Evolutionary conservation across 148 eudicot species (phyloP), one percentile per base, ranked within the genome.

Genomic region (Rheum nobile): DNA sequence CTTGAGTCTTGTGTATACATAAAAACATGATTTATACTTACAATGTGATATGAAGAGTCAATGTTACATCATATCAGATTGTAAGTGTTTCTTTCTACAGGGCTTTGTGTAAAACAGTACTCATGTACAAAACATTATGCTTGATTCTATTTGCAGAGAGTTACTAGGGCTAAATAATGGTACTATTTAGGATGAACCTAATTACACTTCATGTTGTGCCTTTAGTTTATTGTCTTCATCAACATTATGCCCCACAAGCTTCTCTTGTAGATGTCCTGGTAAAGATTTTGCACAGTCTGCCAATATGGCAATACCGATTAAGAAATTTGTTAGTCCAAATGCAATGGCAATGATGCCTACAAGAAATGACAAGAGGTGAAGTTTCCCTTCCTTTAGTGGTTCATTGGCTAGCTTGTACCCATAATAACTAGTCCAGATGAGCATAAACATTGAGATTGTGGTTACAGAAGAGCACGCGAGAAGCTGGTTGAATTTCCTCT

Each of bases 351-450:
- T 71, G 17, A 83, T 77, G n/a, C 86, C 85, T 47, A 74, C 46
- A 13, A 79, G 61, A 68, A 83, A 81, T 29, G 71, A 76, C 59
- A 81, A 67, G 38, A 74, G 75, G 29, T 71, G 78, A 67, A 77
- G 73, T 72, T 77, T 79, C 44, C 76, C 77, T 16, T 75, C 81
- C 63, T 55, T 68, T 57, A 71, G 76, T 14, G 80, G 67, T 69
- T 74, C 83, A 6, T 59, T 55, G n/a, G 76, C 80, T 50, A 83
- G 80, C 83, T 71, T 83, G 67, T 71, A 83, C 43, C 83, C 86
- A 61, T 71, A 72, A 71, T 76, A 80, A 77, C 76, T 79, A 1
- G 79, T 74, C 85, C 83, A 83, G 1, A 31, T 21, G 32, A 81
- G 78, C 84, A 86, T 75, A 43, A 67, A 71, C 73, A 76, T 78